These are phyloP conservation scores for Paecilomyces niveus DNA, from an alignment of 2,329 filamentous ascomycete genomes.

Conservation along the genomic window DNA sequence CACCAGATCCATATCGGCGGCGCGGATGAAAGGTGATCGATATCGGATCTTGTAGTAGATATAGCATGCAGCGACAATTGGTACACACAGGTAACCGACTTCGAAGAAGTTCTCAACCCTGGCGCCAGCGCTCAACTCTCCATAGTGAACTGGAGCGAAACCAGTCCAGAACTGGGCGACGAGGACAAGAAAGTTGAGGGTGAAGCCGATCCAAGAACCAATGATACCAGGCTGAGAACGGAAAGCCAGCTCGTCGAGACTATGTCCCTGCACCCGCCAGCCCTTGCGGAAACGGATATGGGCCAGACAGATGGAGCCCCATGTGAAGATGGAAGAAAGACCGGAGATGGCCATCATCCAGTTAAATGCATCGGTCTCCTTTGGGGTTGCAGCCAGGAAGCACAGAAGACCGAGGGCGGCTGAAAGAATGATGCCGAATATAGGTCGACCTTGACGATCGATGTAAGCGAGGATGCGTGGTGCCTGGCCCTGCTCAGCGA, in stretches of 20 bases:
- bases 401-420: constrained; percentile 64
- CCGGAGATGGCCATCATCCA: constrained; percentile 76
- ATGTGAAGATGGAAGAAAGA: constrained; percentile 67
- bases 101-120: constrained; percentile 64
- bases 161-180: constrained; percentile 84
- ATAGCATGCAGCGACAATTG: constrained; percentile 56
- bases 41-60: constrained; percentile 68
- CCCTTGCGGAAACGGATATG: constrained; percentile 85
- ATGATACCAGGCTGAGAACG: constrained; percentile 67
- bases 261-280: constrained; percentile 65
- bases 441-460: constrained; percentile 72
- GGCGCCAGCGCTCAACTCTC: constrained; percentile 33
- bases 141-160: constrained; percentile 63
- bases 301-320: constrained; percentile 77
- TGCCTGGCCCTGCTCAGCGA: constrained; percentile 81
- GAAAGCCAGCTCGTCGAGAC: constrained; percentile 73
- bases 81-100: constrained; percentile 49
- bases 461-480: constrained; percentile 72
- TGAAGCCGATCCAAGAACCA: constrained; percentile 74
- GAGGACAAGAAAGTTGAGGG: constrained; percentile 68
- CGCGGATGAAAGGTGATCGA: constrained; percentile 59
- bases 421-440: constrained; percentile 64
- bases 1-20: constrained; percentile 74
- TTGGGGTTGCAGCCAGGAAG: constrained; percentile 62
- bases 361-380: constrained; percentile 59